Evolutionary conservation across 495 filamentous ascomycete species (phyloP), one percentile per base, ranked within the genome.

Genomic region (Xylona heveae): DNA sequence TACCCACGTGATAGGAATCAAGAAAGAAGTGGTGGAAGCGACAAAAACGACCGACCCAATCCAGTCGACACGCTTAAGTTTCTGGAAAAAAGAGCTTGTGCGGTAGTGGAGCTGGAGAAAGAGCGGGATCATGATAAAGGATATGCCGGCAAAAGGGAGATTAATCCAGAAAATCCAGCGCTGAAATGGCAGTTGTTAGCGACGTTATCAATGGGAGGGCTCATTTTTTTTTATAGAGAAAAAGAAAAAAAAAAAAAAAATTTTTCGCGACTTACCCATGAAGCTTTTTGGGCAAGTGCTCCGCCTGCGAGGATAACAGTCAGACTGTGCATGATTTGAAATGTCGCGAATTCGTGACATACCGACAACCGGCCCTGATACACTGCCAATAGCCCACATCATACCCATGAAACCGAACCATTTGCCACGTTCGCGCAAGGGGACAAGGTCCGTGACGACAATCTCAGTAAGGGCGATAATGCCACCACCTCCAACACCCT

Each of bases 1-100:
- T 38, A 38, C 29, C 68, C 66, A 70, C 0, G 60, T 62, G 10
- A 71, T 48, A 0, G 62, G 63, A 4, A 71, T 54, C 7, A 71
- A 46, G 29, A 70, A 62, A 6, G 49, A 53, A 4, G 60, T 63
- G 17, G 52, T 31, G 7, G 55, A 49, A 3, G 42, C 55, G 6
- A 60, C 52, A 42, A 68, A 67, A 17, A 64, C 35, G 1, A 60
- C 42, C 1, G 49, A 48, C 3, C 57, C 52, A 14, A 58, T 38
- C 54, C 50, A 61, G 36, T 58, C 55, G 10, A 58, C 38, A 3
- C 50, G 46, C 19, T 39, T 22, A 12, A 46, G 34, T 22, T 34
- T 36, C 12, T 38, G 20, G 20, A 31, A 17, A 2, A 52, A 33
- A 6, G 38, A 41, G 19, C 15, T 27, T 10, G 24, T 30, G 13